Percentiles rank a stretch among this genome's conserved stretches.
Evolutionary conservation across 306 rosid genomes (phyloP).

Genomic region (Acacia confusa): DNA sequence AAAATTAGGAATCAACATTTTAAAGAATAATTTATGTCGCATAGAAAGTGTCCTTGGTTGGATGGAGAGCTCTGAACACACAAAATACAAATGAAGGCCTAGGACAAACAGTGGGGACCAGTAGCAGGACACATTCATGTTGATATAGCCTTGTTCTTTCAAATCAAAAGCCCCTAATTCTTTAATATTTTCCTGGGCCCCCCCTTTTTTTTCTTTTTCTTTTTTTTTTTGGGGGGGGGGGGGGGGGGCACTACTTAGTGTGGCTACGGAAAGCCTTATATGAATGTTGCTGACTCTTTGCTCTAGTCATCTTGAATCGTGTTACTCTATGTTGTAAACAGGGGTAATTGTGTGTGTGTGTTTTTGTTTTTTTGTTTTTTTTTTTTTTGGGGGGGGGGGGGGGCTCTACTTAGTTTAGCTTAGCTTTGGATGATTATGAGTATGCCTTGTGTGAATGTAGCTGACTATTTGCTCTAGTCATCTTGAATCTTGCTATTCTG

Average conservation of each 20-base stretch:
- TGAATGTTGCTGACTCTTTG: background rate
- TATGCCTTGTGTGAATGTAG: background rate
- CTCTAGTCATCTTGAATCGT: background rate
- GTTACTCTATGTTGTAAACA: background rate
- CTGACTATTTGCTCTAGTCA: background rate
- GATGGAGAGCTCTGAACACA: conserved; percentile 4
- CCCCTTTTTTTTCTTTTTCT: too few relatives aligned
- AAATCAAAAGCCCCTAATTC: background rate
- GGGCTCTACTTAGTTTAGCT: background rate
- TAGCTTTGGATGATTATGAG: background rate
- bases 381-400: background rate
- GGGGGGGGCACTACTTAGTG: background rate
- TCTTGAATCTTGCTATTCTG: background rate
- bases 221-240: too few relatives aligned
- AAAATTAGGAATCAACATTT: background rate
- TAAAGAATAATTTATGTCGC: background rate
- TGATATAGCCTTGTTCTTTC: background rate
- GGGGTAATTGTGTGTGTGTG: background rate
- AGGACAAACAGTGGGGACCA: background rate
- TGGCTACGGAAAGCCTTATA: background rate
- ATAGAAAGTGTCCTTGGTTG: background rate
- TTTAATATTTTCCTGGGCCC: background rate
- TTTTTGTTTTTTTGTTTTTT: too few relatives aligned
- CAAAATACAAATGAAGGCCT: conserved; percentile 1
- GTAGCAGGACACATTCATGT: background rate